Evolutionary conservation across 306 rosid species (phyloP).

Genomic region (Lablab purpureus): DNA sequence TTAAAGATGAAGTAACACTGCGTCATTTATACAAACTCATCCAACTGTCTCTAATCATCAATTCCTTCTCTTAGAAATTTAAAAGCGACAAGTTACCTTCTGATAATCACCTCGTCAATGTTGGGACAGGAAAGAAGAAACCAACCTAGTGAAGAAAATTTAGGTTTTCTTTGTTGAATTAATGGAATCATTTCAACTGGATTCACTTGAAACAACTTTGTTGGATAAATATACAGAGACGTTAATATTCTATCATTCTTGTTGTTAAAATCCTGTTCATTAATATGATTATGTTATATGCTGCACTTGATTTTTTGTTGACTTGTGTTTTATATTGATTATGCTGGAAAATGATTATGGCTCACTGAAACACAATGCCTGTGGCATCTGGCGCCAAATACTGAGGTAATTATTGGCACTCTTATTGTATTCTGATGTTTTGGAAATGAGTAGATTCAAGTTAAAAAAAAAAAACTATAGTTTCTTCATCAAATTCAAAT

Average conservation of each 20-base stretch:
- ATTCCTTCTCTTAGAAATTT: neutral
- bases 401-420: neutral
- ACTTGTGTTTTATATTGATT: constrained; percentile 40
- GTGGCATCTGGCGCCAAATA: constrained; percentile 37
- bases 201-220: neutral
- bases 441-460: neutral
- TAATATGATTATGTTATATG: constrained; percentile 37
- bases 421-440: neutral
- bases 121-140: constrained; percentile 7
- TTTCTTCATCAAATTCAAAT: neutral
- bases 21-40: neutral
- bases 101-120: constrained; percentile 2
- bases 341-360: constrained; percentile 21
- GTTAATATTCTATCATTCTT: neutral
- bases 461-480: neutral
- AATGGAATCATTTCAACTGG: neutral
- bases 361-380: neutral
- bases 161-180: neutral
- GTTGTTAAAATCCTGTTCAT: constrained; percentile 6
- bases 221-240: neutral
- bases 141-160: neutral
- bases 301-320: constrained; percentile 42
- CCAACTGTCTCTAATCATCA: constrained; percentile 13
- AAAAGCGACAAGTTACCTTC: constrained; percentile 39
- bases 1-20: constrained; percentile 29